These are phyloP conservation scores for Nitzschia inconspicua DNA, from an alignment of 108 stramenopile species.

Conservation along the genomic window DNA sequence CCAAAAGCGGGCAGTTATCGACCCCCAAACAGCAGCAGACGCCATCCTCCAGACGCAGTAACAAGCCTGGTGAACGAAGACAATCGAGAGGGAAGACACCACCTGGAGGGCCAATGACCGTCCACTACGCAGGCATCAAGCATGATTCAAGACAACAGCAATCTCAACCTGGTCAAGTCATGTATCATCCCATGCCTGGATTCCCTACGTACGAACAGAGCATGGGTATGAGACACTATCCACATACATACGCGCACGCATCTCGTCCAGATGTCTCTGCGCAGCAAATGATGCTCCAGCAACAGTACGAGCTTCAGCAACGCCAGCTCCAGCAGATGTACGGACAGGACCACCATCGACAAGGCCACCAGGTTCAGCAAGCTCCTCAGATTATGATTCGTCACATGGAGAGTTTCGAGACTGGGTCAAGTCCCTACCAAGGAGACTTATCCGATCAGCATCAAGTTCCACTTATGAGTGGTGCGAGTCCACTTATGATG, in stretches of 20 bases:
- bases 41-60: not conserved
- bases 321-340: slow-evolving; percentile 52
- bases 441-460: not conserved
- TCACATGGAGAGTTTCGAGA: not conserved
- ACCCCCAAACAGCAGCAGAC: slow-evolving; percentile 1
- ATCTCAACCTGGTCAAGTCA: slow-evolving; percentile 3
- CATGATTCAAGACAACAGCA: slow-evolving; percentile 10
- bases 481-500: not conserved
- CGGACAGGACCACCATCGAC: slow-evolving; percentile 27
- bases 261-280: slow-evolving; percentile 6
- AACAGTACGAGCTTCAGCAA: slow-evolving; percentile 54
- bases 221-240: slow-evolving; percentile 22
- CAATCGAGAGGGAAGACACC: not conserved
- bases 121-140: slow-evolving; percentile 11
- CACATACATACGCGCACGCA: slow-evolving; percentile 5
- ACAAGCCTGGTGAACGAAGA: slow-evolving; percentile 6
- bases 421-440: not conserved
- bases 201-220: slow-evolving; percentile 16
- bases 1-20: slow-evolving; percentile 3
- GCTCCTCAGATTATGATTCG: not conserved
- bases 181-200: slow-evolving; percentile 21
- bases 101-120: not conserved
- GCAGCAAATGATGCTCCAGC: slow-evolving; percentile 26
- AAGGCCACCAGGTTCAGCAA: not conserved
- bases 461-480: not conserved